Conservation (phyloP, 257 asterid genomes). For the Echites panduratus region DNA sequence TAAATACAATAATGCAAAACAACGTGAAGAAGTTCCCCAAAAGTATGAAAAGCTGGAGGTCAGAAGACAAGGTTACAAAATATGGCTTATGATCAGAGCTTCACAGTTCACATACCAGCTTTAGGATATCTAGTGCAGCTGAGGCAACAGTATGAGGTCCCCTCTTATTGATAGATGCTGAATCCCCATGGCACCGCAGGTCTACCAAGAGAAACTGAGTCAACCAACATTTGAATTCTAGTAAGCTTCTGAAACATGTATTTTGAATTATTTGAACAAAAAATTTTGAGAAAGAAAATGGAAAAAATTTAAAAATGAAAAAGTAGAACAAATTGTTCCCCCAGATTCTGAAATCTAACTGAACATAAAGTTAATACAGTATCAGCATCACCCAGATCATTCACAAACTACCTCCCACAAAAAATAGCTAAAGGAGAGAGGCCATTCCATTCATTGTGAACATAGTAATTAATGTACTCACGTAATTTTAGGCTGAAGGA, state of each 20-base stretch:
- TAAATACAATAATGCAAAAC: not conserved
- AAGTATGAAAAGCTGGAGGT: no score
- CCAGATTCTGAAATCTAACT: not conserved
- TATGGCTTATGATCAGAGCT: conserved; percentile 4
- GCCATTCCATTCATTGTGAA: not conserved
- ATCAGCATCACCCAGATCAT: not conserved
- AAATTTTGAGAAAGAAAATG: not conserved
- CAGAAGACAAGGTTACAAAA: not conserved
- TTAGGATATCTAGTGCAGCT: conserved; percentile 94
- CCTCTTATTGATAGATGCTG: conserved; percentile 69
- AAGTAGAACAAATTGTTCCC: not conserved
- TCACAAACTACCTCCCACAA: not conserved
- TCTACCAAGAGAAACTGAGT: conserved; percentile 94
- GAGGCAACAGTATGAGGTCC: conserved; percentile 85
- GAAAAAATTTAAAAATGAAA: not conserved
- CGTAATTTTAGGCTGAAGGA: not conserved
- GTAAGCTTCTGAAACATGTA: conserved; percentile 21
- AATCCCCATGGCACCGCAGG: conserved; percentile 98
- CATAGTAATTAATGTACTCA: not conserved
- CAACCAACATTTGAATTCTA: conserved; percentile 24
- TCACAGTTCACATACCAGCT: conserved; percentile 61
- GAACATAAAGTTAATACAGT: not conserved
- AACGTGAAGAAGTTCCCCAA: no score
- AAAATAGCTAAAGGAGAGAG: not conserved
- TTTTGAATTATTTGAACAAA: not conserved